Conservation (phyloP, 2,329 filamentous ascomycete genomes). For the Cercospora brassicicola region DNA sequence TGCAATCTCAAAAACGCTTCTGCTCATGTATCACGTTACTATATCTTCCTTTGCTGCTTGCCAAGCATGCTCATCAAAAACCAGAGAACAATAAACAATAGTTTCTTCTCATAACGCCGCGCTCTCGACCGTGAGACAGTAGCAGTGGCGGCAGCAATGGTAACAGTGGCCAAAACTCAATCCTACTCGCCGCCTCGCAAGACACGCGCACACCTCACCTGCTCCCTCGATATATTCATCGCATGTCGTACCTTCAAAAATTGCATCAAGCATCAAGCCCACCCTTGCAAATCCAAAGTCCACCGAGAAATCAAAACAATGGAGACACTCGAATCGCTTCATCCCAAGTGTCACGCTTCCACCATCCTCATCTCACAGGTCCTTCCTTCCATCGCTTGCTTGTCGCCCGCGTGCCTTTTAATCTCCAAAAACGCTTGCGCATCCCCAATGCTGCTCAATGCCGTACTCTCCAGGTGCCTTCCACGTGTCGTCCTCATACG, state of each 20-base stretch:
- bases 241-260: not conserved
- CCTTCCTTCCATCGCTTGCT: not conserved
- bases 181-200: not conserved
- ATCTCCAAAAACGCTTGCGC: constrained; percentile 41
- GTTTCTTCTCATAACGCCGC: not conserved
- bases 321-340: not conserved
- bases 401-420: not conserved
- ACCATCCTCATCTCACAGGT: not conserved
- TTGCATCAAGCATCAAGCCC: not conserved
- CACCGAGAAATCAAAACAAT: not conserved
- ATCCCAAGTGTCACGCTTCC: not conserved
- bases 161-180: not conserved
- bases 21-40: not conserved
- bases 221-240: not conserved
- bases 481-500: constrained; percentile 76
- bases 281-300: not conserved
- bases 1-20: not conserved
- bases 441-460: constrained; percentile 82
- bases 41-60: not conserved
- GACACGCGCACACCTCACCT: not conserved
- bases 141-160: not conserved
- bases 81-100: not conserved
- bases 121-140: not conserved
- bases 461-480: constrained; percentile 68
- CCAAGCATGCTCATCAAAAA: not conserved